Base-by-base conservation (phyloP, 2,329 filamentous ascomycete genomes). In the Phymatotrichopsis omnivora region DNA sequence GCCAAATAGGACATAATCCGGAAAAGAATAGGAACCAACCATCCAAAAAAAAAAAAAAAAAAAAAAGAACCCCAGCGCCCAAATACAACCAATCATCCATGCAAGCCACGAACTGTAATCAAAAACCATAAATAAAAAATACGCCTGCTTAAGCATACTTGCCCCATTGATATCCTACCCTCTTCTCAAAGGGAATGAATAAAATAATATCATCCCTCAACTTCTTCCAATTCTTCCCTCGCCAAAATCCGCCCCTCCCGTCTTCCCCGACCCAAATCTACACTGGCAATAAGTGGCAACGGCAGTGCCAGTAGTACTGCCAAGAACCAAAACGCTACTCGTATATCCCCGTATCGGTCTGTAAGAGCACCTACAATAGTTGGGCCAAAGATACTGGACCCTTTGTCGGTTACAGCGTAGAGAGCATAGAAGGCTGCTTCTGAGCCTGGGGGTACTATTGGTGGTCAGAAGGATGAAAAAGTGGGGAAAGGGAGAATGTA, bases 381-480 rank as follows among this genome's bases (percentile, higher is more conserved):
- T 0, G 91, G 91, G 0, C 91, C 91, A 63, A 98, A 95, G 2
- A 96, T 72, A 60, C 84, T 93, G 17, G 54, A 57, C 32, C 57
- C 57, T 64, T 98, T 98, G 63, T 98, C 91, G 2, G 91, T 96
- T 53, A 96, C 95, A 27, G 91, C 91, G 61, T 96, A 98, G 2
- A 98, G 70, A 0, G 89, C 87, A 61, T 93, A 98, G 61, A 98
- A 98, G 0, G 89, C 87, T 0, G 91, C 87, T 65, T 98, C 91
- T 23, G 82, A 93, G 3, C 91, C 91, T 0, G 85, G 85, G 1
- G 91, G 91, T 44, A 98, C 51, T 53, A n/a, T 12, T 8, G 10
- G 12, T 25, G 10, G 5, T 7, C 19, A 47, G 12, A 47, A 25
- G 20, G n/a, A 32, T 32, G 7, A 16, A 27, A 14, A 28, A 14